Conservation (phyloP, 2,329 filamentous ascomycete species). For the Fusarium praegraminearum region DNA sequence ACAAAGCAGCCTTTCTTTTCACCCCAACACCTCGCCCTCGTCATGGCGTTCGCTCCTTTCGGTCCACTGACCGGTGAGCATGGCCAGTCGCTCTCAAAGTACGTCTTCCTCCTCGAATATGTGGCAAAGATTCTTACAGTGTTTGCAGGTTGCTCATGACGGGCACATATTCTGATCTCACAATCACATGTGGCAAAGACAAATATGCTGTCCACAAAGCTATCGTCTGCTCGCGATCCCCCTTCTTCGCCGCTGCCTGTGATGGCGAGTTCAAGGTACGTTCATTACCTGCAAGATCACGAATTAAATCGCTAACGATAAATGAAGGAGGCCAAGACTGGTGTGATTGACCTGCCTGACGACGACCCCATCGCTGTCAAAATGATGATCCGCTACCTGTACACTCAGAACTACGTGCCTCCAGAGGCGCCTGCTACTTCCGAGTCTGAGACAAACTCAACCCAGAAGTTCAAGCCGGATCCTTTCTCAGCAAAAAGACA, state of each 20-base stretch:
- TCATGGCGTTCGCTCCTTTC: neutral
- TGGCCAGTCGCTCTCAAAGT: neutral
- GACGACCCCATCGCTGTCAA: slow-evolving; percentile 13
- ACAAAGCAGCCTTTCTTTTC: neutral
- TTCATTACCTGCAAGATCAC: neutral
- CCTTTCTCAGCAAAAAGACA: neutral
- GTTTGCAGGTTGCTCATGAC: neutral
- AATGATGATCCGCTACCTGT: slow-evolving; percentile 20
- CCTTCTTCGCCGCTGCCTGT: neutral
- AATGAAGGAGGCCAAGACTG: slow-evolving; percentile 5
- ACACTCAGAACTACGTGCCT: slow-evolving; percentile 3
- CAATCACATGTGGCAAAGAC: fast-evolving
- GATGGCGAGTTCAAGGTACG: neutral
- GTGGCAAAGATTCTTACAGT: fast-evolving
- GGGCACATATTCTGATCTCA: neutral
- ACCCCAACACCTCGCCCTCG: neutral
- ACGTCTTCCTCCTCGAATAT: neutral
- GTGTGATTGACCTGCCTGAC: slow-evolving; percentile 3
- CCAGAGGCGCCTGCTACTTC: neutral
- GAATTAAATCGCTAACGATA: neutral
- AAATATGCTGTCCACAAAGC: neutral
- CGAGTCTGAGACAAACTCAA: neutral
- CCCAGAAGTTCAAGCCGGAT: neutral
- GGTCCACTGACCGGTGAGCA: neutral
- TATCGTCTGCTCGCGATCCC: neutral